phyloP scores from a whole-genome alignment of 441 rosid genomes.

The Croton laevigatus region DNA sequence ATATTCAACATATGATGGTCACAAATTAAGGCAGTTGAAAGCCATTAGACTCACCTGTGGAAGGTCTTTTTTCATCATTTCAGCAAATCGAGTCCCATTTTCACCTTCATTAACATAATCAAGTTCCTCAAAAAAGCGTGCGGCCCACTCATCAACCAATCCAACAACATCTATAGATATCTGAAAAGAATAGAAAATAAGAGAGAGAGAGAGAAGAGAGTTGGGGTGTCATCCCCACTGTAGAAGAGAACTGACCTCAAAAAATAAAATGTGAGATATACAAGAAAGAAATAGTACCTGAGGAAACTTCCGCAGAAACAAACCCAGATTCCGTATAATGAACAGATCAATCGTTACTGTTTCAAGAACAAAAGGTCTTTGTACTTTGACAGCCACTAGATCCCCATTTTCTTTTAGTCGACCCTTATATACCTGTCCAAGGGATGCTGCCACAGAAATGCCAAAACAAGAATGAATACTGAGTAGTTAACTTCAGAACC shows the following conservation, averaged over 20 bases:
- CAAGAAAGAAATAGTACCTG: conserved; percentile 49
- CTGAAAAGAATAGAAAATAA: conserved; percentile 32
- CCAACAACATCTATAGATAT: conserved; percentile 90
- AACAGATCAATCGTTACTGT: conserved; percentile 92
- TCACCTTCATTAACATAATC: conserved; percentile 97
- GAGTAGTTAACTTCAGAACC: conserved; percentile 17
- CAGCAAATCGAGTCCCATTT: conserved; percentile 83
- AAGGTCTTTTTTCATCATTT: conserved; percentile 97
- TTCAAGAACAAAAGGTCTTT: conserved; percentile 97
- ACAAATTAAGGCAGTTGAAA: not conserved
- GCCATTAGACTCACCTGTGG: conserved; percentile 69
- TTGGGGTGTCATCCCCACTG: conserved; percentile 11
- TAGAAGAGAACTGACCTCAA: conserved; percentile 7
- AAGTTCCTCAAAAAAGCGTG: conserved; percentile 96
- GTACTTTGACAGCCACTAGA: conserved; percentile 93
- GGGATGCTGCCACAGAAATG: conserved; percentile 65
- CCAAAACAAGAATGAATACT: conserved; percentile 23
- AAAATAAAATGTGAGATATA: not conserved
- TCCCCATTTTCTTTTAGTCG: conserved; percentile 87
- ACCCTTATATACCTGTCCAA: conserved; percentile 97
- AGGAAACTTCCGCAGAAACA: conserved; percentile 84
- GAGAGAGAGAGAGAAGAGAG: conserved; percentile 12
- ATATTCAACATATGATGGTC: not conserved
- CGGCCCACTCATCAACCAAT: conserved; percentile 99
- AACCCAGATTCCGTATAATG: conserved; percentile 79